Evolutionary conservation across 768 basidiomycete genomes (phyloP).

Genomic region (Galerina sulciceps): DNA sequence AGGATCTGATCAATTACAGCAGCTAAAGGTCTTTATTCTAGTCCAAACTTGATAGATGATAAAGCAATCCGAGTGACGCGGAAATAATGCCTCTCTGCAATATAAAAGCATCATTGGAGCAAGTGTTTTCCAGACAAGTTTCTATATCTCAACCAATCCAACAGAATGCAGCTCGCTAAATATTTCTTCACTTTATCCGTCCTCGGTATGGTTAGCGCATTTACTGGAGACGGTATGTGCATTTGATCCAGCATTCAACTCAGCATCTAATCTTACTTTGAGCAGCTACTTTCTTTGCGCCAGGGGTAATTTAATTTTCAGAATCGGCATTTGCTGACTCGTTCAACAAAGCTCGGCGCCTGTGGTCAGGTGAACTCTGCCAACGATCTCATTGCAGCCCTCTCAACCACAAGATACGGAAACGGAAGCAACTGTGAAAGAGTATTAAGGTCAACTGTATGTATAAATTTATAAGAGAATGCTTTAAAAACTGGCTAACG

Average conservation of each 20-base stretch:
- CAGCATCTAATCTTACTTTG: background rate
- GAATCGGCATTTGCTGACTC: too few species aligned
- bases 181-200: background rate
- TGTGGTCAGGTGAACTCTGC: constrained; percentile 24
- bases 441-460: constrained; percentile 27
- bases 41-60: too few species aligned
- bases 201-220: constrained; percentile 5
- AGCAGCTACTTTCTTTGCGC: constrained; percentile 24
- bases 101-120: too few species aligned
- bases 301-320: constrained; percentile 20
- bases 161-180: constrained; percentile 1
- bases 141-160: too few species aligned
- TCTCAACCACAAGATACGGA: constrained; percentile 22
- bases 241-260: background rate
- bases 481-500: background rate
- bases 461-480: background rate
- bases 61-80: too few species aligned
- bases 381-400: constrained; percentile 28
- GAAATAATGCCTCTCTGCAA: too few species aligned
- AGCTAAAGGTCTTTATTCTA: too few species aligned
- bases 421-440: constrained; percentile 24
- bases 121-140: too few species aligned
- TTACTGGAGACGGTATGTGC: constrained; percentile 21
- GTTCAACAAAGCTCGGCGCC: constrained; percentile 21
- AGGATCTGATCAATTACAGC: too few species aligned